These are phyloP conservation scores for Nakaseomyces bracarensis DNA, from an alignment of 1,139 yeast species.

Conservation along the genomic window DNA sequence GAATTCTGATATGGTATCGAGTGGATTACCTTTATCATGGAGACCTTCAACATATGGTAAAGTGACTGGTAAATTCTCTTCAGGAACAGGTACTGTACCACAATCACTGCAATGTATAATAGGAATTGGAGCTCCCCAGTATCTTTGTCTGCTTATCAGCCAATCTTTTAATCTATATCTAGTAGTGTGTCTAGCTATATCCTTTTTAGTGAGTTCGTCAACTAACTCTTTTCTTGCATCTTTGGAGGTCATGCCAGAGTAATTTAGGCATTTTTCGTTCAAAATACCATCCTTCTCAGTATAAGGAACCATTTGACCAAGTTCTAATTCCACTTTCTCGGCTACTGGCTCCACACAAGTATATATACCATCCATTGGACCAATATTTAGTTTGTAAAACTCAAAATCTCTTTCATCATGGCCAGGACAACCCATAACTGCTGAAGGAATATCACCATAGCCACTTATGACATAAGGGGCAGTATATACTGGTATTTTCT, in stretches of 20 bases:
- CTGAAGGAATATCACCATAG: constrained; percentile 68
- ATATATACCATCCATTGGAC: constrained; percentile 18
- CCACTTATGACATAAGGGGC: constrained; percentile 83
- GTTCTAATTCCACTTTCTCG: constrained; percentile 13
- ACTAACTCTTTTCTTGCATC: constrained; percentile 50
- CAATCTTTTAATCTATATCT: constrained; percentile 78
- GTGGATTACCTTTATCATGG: constrained; percentile 59
- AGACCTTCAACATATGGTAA: constrained; percentile 54
- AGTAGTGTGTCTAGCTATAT: constrained; percentile 42
- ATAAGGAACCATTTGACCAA: constrained; percentile 36
- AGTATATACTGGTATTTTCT: constrained; percentile 63
- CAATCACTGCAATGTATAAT: constrained; percentile 77
- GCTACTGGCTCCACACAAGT: constrained; percentile 21
- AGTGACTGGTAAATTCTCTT: constrained; percentile 68
- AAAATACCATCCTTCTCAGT: constrained; percentile 47
- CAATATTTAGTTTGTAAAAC: constrained; percentile 59
- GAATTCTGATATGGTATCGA: constrained; percentile 61
- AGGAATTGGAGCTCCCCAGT: constrained; percentile 99
- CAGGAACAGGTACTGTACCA: constrained; percentile 90
- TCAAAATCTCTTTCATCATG: constrained; percentile 78
- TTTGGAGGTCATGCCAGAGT: constrained; percentile 40
- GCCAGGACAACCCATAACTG: constrained; percentile 97
- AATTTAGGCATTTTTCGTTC: constrained; percentile 43
- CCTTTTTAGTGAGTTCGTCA: constrained; percentile 34
- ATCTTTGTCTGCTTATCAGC: constrained; percentile 88